Conservation (phyloP, 2,329 filamentous ascomycete species). For the Talaromyces atroroseus region DNA sequence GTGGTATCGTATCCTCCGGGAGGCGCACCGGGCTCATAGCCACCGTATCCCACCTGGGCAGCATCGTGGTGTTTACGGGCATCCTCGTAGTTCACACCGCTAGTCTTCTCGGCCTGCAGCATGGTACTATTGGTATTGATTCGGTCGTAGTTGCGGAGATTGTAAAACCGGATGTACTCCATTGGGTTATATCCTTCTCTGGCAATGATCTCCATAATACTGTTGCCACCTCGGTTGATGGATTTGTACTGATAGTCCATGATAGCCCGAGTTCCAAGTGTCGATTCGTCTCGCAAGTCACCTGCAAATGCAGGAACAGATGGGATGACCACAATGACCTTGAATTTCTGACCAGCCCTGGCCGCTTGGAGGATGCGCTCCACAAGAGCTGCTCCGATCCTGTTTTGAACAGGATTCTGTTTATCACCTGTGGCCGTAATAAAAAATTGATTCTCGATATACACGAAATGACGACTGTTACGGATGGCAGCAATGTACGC, state of each 20-base stretch:
- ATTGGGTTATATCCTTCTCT: constrained; percentile 71
- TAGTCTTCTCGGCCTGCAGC: constrained; percentile 34
- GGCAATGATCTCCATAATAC: constrained; percentile 75
- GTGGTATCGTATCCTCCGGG: constrained; percentile 35
- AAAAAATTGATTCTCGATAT: constrained; percentile 99
- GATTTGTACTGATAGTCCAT: constrained; percentile 99
- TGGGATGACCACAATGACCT: constrained; percentile 84
- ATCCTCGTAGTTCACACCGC: constrained; percentile 42
- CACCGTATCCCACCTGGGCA: constrained; percentile 43
- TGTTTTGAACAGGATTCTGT: constrained; percentile 81
- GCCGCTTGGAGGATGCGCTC: constrained; percentile 78
- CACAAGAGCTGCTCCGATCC: constrained; percentile 85
- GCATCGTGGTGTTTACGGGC: constrained; percentile 40
- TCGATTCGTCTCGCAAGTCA: constrained; percentile 76
- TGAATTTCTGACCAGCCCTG: constrained; percentile 80
- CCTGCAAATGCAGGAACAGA: constrained; percentile 91
- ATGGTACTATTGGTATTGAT: constrained; percentile 54
- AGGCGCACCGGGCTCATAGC: constrained; percentile 32
- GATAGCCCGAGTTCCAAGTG: constrained; percentile 81
- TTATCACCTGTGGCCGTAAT: constrained; percentile 87
- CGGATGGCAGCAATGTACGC: constrained; percentile 80
- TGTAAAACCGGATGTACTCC: constrained; percentile 89
- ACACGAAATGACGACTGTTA: constrained; percentile 85
- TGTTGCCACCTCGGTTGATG: constrained; percentile 85
- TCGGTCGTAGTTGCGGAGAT: constrained; percentile 86